Evolutionary conservation across 2,329 filamentous ascomycete species (phyloP).

Genomic region (Apiospora saccharicola): DNA sequence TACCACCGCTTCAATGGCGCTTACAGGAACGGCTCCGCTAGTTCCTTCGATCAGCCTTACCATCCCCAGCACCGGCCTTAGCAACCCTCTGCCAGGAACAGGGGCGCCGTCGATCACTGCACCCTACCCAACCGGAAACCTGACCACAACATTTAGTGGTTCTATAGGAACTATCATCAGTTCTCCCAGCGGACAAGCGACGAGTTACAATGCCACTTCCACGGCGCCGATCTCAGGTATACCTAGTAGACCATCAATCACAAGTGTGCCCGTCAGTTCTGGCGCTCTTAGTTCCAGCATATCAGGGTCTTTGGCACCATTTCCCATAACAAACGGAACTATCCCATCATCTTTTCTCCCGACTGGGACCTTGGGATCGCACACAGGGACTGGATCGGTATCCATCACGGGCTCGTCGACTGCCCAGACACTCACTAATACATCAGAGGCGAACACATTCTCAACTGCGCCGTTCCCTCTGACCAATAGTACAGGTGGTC

Average conservation of each 20-base stretch:
- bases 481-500: conserved; percentile 30
- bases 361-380: neutral
- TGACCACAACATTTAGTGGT: neutral
- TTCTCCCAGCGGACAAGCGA: neutral
- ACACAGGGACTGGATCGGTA: neutral
- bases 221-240: neutral
- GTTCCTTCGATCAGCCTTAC: neutral
- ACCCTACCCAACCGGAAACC: conserved; percentile 9
- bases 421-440: neutral
- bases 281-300: neutral
- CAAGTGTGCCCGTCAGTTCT: neutral
- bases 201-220: conserved; percentile 4
- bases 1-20: conserved; percentile 16
- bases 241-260: neutral
- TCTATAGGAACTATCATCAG: neutral
- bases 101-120: neutral
- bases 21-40: conserved; percentile 25
- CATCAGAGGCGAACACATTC: conserved; percentile 12
- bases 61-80: neutral
- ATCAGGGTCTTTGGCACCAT: conserved; percentile 2
- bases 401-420: neutral
- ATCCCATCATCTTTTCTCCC: neutral
- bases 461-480: conserved; percentile 31
- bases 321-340: conserved; percentile 22
- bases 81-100: neutral